Evolutionary conservation across 352 stramenopile genomes (phyloP).

Genomic region (Pseudoperonospora humuli): DNA sequence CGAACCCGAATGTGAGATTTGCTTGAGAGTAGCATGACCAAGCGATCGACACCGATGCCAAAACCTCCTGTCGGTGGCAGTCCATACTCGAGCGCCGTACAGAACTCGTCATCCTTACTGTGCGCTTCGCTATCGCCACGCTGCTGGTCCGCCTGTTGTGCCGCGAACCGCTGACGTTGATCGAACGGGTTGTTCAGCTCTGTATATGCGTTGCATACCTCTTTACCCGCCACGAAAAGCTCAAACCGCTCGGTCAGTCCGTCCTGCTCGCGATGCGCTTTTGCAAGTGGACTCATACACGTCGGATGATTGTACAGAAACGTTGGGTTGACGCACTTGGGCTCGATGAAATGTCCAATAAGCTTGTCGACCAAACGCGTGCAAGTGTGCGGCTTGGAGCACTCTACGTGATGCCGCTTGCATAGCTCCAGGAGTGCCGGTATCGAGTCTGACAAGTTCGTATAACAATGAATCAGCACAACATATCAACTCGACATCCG

Average conservation of each 20-base stretch:
- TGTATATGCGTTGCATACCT: slow-evolving; percentile 98
- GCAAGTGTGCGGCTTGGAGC: slow-evolving; percentile 89
- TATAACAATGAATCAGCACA: slow-evolving; percentile 3
- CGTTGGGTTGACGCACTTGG: slow-evolving; percentile 89
- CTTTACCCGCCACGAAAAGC: slow-evolving; percentile 93
- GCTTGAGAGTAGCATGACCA: slow-evolving; percentile 98
- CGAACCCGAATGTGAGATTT: slow-evolving; percentile 94
- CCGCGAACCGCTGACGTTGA: slow-evolving; percentile 93
- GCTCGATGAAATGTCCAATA: slow-evolving; percentile 96
- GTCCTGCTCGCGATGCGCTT: slow-evolving; percentile 89
- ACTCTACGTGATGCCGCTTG: slow-evolving; percentile 86
- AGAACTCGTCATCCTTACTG: slow-evolving; percentile 96
- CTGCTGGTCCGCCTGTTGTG: slow-evolving; percentile 85
- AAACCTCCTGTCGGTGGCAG: slow-evolving; percentile 96
- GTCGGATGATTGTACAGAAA: slow-evolving; percentile 98
- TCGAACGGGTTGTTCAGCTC: slow-evolving; percentile 98
- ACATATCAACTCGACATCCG: background rate
- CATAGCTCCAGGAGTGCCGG: slow-evolving; percentile 80
- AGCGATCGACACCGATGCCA: slow-evolving; percentile 95
- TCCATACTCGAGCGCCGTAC: slow-evolving; percentile 95
- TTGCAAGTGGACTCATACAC: slow-evolving; percentile 95
- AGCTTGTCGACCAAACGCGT: slow-evolving; percentile 96
- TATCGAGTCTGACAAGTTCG: slow-evolving; percentile 34
- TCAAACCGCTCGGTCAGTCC: slow-evolving; percentile 97
- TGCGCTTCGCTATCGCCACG: slow-evolving; percentile 83